These are phyloP conservation scores for Darksidea phi DNA, from an alignment of 495 filamentous ascomycete genomes.

Conservation along the genomic window DNA sequence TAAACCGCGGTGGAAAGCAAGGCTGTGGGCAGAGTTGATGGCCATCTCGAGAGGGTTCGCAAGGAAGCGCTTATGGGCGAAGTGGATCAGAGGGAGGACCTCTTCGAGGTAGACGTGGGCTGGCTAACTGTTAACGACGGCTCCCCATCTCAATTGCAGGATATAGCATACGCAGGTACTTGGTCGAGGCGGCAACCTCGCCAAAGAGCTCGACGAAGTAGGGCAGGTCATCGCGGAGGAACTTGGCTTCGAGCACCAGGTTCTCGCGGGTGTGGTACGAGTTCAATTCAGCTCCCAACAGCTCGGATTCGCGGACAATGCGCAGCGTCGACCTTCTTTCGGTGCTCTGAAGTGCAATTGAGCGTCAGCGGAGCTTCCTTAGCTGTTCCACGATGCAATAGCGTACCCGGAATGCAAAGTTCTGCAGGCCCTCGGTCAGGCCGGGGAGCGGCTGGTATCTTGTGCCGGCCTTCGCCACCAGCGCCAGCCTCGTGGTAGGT, in stretches of 20 bases:
- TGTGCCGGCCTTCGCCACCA: conserved; percentile 90
- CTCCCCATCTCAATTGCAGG: conserved; percentile 6
- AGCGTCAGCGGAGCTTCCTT: conserved; percentile 30
- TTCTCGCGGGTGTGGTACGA: conserved; percentile 90
- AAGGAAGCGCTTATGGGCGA: conserved; percentile 67
- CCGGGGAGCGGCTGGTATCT: conserved; percentile 87
- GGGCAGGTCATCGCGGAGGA: conserved; percentile 89
- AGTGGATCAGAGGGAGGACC: conserved; percentile 66
- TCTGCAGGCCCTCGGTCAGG: conserved; percentile 81
- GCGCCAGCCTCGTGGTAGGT: conserved; percentile 81
- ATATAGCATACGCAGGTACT: conserved; percentile 54
- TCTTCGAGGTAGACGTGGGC: conserved; percentile 88
- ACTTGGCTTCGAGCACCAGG: conserved; percentile 85
- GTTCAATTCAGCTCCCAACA: conserved; percentile 82
- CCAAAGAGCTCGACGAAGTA: conserved; percentile 96
- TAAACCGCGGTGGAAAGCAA: conserved; percentile 94
- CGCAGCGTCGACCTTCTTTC: conserved; percentile 79
- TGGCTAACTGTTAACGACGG: conserved; percentile 43
- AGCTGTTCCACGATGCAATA: conserved; percentile 9
- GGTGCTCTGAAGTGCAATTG: conserved; percentile 63
- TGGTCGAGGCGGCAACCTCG: conserved; percentile 84
- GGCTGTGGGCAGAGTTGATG: conserved; percentile 76
- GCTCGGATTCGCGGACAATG: conserved; percentile 90
- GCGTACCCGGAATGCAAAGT: conserved; percentile 93
- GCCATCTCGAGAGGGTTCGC: conserved; percentile 68